These are phyloP conservation scores for Coniferiporia weirii DNA, from an alignment of 1,284 basidiomycete species.

Conservation along the genomic window DNA sequence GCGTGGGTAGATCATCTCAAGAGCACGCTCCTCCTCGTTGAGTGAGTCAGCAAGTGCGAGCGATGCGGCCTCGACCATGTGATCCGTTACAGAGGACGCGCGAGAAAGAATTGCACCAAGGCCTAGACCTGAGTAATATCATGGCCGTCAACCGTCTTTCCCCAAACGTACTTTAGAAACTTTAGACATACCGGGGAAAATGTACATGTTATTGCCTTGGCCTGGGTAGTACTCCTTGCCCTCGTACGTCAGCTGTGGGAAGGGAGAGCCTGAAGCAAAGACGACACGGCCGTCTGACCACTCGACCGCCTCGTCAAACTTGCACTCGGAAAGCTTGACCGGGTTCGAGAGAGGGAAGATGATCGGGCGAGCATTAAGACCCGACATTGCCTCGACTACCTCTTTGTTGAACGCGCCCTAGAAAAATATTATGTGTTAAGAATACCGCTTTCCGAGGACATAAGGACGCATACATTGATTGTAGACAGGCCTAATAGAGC, in stretches of 20 bases:
- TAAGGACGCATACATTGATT: slow-evolving; percentile 46
- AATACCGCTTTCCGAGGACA: slow-evolving; percentile 2
- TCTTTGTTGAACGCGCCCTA: slow-evolving; percentile 74
- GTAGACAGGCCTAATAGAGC: slow-evolving; percentile 90
- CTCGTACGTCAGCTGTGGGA: slow-evolving; percentile 60
- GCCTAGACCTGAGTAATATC: slow-evolving; percentile 57
- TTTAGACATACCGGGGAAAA: slow-evolving; percentile 56
- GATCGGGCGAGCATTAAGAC: slow-evolving; percentile 82
- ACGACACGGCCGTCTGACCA: slow-evolving; percentile 72
- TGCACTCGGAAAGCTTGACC: slow-evolving; percentile 77
- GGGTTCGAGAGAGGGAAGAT: slow-evolving; percentile 98
- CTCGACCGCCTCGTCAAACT: slow-evolving; percentile 80
- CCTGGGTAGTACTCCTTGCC: slow-evolving; percentile 71
- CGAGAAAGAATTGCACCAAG: slow-evolving; percentile 73
- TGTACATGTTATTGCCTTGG: slow-evolving; percentile 91
- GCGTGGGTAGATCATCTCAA: slow-evolving; percentile 70
- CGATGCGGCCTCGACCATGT: slow-evolving; percentile 77
- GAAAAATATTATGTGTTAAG: slow-evolving; percentile 14
- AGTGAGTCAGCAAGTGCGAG: slow-evolving; percentile 77
- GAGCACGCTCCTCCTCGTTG: slow-evolving; percentile 61
- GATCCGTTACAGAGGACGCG: slow-evolving; percentile 63
- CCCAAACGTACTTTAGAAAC: slow-evolving; percentile 6
- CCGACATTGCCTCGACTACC: slow-evolving; percentile 80
- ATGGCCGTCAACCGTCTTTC: slow-evolving; percentile 19
- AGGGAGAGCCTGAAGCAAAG: slow-evolving; percentile 91